Conservation (phyloP, 345 rosid genomes). For the Eucalyptus erythrocorys region DNA sequence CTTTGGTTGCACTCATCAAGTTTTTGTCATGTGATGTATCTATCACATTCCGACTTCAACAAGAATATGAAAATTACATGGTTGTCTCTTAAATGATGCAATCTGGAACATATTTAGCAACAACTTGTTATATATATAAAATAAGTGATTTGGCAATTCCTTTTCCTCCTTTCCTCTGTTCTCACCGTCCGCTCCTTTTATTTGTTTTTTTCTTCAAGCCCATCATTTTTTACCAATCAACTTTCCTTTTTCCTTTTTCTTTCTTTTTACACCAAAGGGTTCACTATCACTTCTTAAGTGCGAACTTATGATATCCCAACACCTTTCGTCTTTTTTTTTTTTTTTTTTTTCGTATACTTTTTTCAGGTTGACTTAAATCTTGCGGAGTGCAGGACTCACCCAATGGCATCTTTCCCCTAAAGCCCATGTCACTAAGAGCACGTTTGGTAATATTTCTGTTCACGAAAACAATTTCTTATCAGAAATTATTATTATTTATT, state of each 20-base stretch:
- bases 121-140: not conserved
- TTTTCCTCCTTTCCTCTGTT: too few relatives aligned
- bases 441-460: accelerated
- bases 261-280: not conserved
- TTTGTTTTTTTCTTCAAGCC: not conserved
- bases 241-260: not conserved
- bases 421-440: accelerated
- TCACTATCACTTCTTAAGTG: not conserved
- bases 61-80: not conserved
- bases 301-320: not conserved
- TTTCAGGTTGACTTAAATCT: not conserved
- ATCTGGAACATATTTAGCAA: not conserved
- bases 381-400: not conserved
- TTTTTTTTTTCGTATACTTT: not conserved
- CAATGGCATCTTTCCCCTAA: too few relatives aligned
- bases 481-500: too few relatives aligned
- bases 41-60: not conserved
- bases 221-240: not conserved
- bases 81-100: not conserved
- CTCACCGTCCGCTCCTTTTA: too few relatives aligned
- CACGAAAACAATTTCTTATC: too few relatives aligned
- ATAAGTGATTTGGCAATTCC: not conserved
- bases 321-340: too few relatives aligned
- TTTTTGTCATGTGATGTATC: not conserved
- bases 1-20: not conserved